Base-by-base conservation (phyloP, 208 protist genomes). In the Leishmania lainsoni region DNA sequence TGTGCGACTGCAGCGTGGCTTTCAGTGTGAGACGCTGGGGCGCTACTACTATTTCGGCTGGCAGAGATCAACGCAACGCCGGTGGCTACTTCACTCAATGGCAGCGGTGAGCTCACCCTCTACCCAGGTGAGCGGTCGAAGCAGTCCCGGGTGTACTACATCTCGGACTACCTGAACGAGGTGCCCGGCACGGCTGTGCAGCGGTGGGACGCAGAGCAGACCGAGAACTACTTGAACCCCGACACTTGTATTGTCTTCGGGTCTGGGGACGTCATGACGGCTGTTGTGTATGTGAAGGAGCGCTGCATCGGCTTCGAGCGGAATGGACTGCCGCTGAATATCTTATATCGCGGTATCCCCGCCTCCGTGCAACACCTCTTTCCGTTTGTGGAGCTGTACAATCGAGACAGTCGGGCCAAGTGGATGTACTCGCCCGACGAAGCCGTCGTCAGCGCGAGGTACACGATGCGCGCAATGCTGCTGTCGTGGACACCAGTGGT, bases 371-470 rank as follows among this genome's bases (percentile, higher is more conserved):
- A 71, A 49, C 83, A 92, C 61, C 69, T 98, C 32, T 96, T 90
- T 73, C 94, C 94, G 1, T 98, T 93, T 83, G 92, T 98, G 12
- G 89, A 95, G 86, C 85, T 97, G 20, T 94, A 90, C 84, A 95
- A 94, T 85, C 80, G 81, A 39, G 90, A 96, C 82, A 92, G 90
- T 72, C 80, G 80, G 49, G 93, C 89, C 14, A 87, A 91, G 78
- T 98, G 89, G 90, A 92, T 97, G 92, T 91, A 92, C 83, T 45
- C 87, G 39, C 87, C 88, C 9, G 76, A 89, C 59, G 92, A 95
- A 81, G 78, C 90, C 20, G 85, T 81, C 32, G 81, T 95, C 61
- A 85, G 87, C 42, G 92, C 94, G 5, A 92, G 93, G 0, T 87
- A 86, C 73, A 87, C 84, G 66, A 92, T 96, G 92, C 90, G 92